Conservation (phyloP, 495 filamentous ascomycete species). For the Neurospora sp. region DNA sequence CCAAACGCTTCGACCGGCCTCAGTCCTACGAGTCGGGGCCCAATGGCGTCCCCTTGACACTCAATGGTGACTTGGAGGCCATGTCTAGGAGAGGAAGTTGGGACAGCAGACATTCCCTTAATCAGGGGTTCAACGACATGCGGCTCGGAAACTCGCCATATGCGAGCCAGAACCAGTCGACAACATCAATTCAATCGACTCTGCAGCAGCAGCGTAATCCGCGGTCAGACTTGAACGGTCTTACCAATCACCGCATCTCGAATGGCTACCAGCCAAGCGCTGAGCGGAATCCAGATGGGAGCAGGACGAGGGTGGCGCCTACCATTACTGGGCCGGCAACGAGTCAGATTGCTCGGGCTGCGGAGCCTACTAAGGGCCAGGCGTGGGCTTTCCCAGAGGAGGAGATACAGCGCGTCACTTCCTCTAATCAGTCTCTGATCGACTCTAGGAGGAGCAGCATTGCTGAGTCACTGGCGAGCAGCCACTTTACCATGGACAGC, state of each 20-base stretch:
- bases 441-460: conserved; percentile 64
- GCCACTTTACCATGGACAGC: conserved; percentile 60
- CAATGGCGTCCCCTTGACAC: conserved; percentile 16
- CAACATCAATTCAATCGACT: conserved; percentile 54
- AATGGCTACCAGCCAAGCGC: conserved; percentile 51
- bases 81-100: conserved; percentile 64
- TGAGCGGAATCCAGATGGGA: conserved; percentile 42
- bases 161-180: conserved; percentile 65
- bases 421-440: conserved; percentile 43
- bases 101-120: conserved; percentile 54
- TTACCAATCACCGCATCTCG: conserved; percentile 45
- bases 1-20: conserved; percentile 32
- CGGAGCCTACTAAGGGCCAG: conserved; percentile 71
- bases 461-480: conserved; percentile 62
- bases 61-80: conserved; percentile 18
- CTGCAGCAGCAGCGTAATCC: conserved; percentile 43
- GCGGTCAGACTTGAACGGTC: conserved; percentile 29
- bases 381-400: conserved; percentile 78
- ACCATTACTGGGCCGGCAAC: conserved; percentile 67
- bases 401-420: conserved; percentile 42
- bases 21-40: conserved; percentile 35
- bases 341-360: conserved; percentile 68
- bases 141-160: conserved; percentile 60
- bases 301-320: conserved; percentile 54
- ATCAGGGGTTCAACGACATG: conserved; percentile 58